phyloP scores from a whole-genome alignment of 1,139 yeast species.

The Yamadazyma aaseri region DNA sequence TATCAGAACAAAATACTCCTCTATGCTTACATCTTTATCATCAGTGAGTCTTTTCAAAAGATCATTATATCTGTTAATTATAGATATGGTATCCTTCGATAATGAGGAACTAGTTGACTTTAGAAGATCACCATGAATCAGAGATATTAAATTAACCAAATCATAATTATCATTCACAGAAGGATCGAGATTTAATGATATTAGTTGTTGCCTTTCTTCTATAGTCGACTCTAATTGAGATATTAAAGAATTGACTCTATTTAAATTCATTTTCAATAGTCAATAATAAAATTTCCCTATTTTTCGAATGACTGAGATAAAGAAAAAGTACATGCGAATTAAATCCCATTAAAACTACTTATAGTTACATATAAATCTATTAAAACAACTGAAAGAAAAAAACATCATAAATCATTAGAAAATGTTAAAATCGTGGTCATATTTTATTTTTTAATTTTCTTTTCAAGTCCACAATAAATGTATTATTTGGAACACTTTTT shows the following conservation, averaged over 20 bases:
- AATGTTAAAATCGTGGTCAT: no score
- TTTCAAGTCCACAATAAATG: conserved; percentile 6
- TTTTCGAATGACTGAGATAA: not conserved
- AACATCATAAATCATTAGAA: conserved; percentile 3
- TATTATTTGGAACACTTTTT: conserved; percentile 14
- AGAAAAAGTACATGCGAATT: not conserved
- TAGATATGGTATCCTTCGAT: not conserved
- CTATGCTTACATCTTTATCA: conserved; percentile 32
- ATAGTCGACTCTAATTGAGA: conserved; percentile 42
- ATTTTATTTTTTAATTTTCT: not conserved
- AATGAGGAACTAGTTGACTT: conserved; percentile 4
- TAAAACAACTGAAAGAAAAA: conserved; percentile 1
- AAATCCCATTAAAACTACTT: not conserved
- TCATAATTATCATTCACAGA: conserved; percentile 56
- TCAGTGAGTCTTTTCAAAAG: conserved; percentile 21
- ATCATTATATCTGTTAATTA: conserved; percentile 21
- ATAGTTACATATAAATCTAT: not conserved
- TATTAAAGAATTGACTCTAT: conserved; percentile 13
- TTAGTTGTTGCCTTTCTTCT: conserved; percentile 52
- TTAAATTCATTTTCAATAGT: conserved; percentile 7
- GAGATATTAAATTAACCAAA: conserved; percentile 40
- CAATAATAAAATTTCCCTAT: not conserved
- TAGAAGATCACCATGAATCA: conserved; percentile 27
- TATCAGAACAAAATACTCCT: conserved; percentile 28
- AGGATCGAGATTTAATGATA: conserved; percentile 43